Conservation (phyloP, 2,329 filamentous ascomycete species). For the Blumeria graminis region DNA sequence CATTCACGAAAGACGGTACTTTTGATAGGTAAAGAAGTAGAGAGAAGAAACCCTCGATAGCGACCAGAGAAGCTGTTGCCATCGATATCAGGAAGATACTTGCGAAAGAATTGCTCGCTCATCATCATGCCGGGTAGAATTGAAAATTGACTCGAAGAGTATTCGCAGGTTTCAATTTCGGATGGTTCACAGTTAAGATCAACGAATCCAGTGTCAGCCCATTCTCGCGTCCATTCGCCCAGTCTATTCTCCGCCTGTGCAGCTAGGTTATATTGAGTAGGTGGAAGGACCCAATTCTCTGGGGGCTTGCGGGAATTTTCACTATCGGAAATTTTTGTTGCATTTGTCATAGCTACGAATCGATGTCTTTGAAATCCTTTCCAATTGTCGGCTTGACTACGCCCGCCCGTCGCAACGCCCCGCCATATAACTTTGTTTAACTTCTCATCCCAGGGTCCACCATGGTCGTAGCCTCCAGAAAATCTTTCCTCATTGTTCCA, state of each 20-base stretch:
- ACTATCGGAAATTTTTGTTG: constrained; percentile 16
- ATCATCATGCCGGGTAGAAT: constrained; percentile 26
- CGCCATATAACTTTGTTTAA: constrained; percentile 33
- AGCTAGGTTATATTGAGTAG: constrained; percentile 22
- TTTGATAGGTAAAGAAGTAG: constrained; percentile 49
- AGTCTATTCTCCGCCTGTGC: constrained; percentile 20
- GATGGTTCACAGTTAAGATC: constrained; percentile 23
- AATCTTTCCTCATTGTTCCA: constrained; percentile 34
- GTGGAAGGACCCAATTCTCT: constrained; percentile 29
- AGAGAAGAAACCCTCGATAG: constrained; percentile 44
- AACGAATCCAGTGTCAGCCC: constrained; percentile 16
- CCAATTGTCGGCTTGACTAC: constrained; percentile 24
- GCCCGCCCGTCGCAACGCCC: constrained; percentile 37
- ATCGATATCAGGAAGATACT: constrained; percentile 56
- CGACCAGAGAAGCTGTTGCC: constrained; percentile 49
- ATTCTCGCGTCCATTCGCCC: constrained; percentile 14
- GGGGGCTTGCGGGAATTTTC: constrained; percentile 16
- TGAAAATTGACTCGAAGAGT: constrained; percentile 19
- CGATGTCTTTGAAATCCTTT: constrained; percentile 30
- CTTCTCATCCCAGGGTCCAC: constrained; percentile 32
- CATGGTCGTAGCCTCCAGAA: constrained; percentile 29
- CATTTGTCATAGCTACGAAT: constrained; percentile 29
- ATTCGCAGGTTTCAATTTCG: constrained; percentile 22
- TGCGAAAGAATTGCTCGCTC: constrained; percentile 30
- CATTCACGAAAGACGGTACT: constrained; percentile 58